phyloP scores from a whole-genome alignment of 148 eudicot species.

The Bassia scoparia region DNA sequence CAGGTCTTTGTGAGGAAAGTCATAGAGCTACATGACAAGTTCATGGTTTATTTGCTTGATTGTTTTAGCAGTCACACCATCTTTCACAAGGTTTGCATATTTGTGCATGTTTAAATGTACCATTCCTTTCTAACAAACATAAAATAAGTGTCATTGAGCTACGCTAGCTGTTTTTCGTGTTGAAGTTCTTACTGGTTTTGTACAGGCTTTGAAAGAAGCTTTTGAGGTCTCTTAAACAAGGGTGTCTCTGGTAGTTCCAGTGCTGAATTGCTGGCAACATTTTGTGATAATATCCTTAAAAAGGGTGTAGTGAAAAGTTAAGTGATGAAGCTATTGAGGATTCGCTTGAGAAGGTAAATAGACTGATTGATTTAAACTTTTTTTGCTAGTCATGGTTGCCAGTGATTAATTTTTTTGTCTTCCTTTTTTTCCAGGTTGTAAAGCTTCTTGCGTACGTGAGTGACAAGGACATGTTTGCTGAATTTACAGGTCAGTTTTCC shows the following conservation, averaged over 20 bases:
- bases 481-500: constrained; percentile 54
- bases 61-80: constrained; percentile 74
- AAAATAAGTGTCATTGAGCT: not conserved
- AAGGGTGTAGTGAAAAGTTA: constrained; percentile 87
- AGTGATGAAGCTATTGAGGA: constrained; percentile 92
- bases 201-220: constrained; percentile 79
- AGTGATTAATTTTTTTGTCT: not conserved
- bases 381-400: not conserved
- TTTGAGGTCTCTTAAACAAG: constrained; percentile 74
- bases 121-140: too few species aligned
- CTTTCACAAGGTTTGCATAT: constrained; percentile 58
- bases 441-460: constrained; percentile 78
- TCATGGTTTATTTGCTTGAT: constrained; percentile 64
- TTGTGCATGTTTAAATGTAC: not conserved
- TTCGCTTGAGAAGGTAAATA: constrained; percentile 69
- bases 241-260: constrained; percentile 89
- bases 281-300: constrained; percentile 81
- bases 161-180: not conserved
- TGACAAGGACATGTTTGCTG: constrained; percentile 81
- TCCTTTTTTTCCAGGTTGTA: constrained; percentile 45
- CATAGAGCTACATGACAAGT: constrained; percentile 81
- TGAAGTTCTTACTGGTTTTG: not conserved
- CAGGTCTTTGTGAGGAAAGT: constrained; percentile 80
- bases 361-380: not conserved
- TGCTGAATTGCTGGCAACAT: constrained; percentile 81